These are phyloP conservation scores for Ceraceosorus guamensis DNA, from an alignment of 1,284 basidiomycete genomes.

Conservation along the genomic window DNA sequence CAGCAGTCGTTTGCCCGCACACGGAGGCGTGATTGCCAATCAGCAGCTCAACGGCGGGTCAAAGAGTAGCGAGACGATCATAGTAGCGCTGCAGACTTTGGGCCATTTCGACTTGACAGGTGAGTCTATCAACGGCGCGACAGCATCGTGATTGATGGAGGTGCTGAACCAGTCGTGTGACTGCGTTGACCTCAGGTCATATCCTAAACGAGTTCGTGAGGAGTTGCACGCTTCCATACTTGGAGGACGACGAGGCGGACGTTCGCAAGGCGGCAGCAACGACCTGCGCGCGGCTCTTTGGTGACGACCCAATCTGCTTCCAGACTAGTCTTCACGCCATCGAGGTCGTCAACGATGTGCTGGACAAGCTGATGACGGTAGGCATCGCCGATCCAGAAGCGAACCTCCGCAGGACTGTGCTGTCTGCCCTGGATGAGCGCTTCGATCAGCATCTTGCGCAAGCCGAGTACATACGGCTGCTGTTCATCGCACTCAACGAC, in stretches of 20 bases:
- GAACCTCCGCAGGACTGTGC: slow-evolving; percentile 54
- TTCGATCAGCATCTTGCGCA: slow-evolving; percentile 99
- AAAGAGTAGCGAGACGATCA: slow-evolving; percentile 59
- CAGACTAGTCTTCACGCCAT: slow-evolving; percentile 94
- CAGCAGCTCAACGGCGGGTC: slow-evolving; percentile 16
- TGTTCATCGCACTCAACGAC: slow-evolving; percentile 97
- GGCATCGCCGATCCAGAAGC: slow-evolving; percentile 82
- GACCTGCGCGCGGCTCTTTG: slow-evolving; percentile 80
- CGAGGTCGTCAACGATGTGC: slow-evolving; percentile 92
- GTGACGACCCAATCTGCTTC: slow-evolving; percentile 91
- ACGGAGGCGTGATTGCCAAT: slow-evolving; percentile 6
- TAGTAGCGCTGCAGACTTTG: slow-evolving; percentile 77
- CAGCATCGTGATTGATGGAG: too few species aligned
- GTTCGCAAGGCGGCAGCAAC: slow-evolving; percentile 84
- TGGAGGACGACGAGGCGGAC: slow-evolving; percentile 85
- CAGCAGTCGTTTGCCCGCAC: slow-evolving; percentile 9
- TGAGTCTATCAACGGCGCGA: too few species aligned
- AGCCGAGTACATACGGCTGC: slow-evolving; percentile 90
- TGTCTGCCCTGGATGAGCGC: slow-evolving; percentile 79
- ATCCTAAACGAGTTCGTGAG: slow-evolving; percentile 94
- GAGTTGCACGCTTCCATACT: slow-evolving; percentile 80
- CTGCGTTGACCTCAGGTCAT: slow-evolving; percentile 52
- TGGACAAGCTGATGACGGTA: slow-evolving; percentile 92
- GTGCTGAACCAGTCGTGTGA: too few species aligned
- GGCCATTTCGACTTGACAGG: slow-evolving; percentile 83